Conservation (phyloP, 2,329 filamentous ascomycete genomes). For the Colletotrichum eremochloae region DNA sequence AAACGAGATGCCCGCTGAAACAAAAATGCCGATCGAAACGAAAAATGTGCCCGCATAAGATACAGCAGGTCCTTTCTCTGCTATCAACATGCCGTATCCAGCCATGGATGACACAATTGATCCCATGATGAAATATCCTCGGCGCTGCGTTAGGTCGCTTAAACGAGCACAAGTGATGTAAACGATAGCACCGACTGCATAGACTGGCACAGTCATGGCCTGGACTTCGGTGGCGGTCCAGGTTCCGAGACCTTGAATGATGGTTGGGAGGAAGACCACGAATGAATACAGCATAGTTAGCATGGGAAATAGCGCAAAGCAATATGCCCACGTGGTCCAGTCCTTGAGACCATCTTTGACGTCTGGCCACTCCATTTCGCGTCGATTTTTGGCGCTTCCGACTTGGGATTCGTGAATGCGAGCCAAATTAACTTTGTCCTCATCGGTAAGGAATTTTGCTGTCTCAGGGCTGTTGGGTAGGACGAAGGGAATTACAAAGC, state of each 20-base stretch:
- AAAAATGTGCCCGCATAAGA: conserved; percentile 63
- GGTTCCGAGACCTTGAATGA: conserved; percentile 72
- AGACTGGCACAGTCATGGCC: conserved; percentile 76
- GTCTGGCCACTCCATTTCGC: conserved; percentile 68
- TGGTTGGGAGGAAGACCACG: conserved; percentile 54
- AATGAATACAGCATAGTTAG: conserved; percentile 80
- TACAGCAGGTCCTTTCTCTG: conserved; percentile 15
- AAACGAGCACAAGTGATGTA: conserved; percentile 70
- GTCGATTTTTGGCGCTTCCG: conserved; percentile 60
- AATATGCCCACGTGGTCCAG: conserved; percentile 82
- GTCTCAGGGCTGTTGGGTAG: conserved; percentile 65
- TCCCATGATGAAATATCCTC: conserved; percentile 40
- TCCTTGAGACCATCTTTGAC: conserved; percentile 76
- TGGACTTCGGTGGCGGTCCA: conserved; percentile 72
- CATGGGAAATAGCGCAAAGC: conserved; percentile 77
- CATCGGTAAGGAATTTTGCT: conserved; percentile 44
- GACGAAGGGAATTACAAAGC: conserved; percentile 64
- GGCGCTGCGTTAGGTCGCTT: conserved; percentile 52
- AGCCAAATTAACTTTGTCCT: conserved; percentile 55
- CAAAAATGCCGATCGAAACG: conserved; percentile 54
- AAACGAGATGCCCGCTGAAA: conserved; percentile 27
- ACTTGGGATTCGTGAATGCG: conserved; percentile 51
- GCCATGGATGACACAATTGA: conserved; percentile 19
- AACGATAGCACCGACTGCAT: conserved; percentile 71
- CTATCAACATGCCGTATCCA: conserved; percentile 31